Evolutionary conservation across 768 basidiomycete species (phyloP).

Genomic region (Collybia mongolica): DNA sequence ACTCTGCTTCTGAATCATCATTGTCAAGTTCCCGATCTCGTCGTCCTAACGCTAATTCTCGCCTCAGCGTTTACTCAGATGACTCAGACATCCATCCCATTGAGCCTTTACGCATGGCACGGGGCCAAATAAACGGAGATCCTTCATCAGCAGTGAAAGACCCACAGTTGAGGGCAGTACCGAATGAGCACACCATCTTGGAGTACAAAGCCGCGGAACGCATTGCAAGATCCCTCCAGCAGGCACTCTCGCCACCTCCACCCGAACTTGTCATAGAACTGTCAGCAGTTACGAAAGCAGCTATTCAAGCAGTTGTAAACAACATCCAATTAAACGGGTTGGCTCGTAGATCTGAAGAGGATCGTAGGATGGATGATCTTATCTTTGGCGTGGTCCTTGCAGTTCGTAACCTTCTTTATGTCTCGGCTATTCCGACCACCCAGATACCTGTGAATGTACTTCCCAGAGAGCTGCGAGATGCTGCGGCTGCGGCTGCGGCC

Average conservation of each 20-base stretch:
- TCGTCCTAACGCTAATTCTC: conserved; percentile 34
- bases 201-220: conserved; percentile 67
- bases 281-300: conserved; percentile 51
- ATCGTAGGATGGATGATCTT: conserved; percentile 57
- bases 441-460: conserved; percentile 60
- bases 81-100: conserved; percentile 70
- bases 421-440: conserved; percentile 55
- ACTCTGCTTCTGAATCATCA: conserved; percentile 11
- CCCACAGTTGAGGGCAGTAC: conserved; percentile 10
- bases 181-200: conserved; percentile 24
- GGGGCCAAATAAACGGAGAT: conserved; percentile 26
- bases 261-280: conserved; percentile 63
- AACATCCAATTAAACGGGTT: conserved; percentile 50
- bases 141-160: conserved; percentile 14
- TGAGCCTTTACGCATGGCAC: conserved; percentile 27
- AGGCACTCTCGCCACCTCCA: conserved; percentile 53
- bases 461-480: conserved; percentile 47
- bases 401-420: conserved; percentile 78
- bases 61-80: conserved; percentile 74
- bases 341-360: conserved; percentile 51
- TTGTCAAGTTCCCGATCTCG: conserved; percentile 23
- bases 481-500: conserved; percentile 20
- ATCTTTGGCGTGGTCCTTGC: conserved; percentile 64
- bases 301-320: conserved; percentile 63
- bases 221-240: conserved; percentile 64